Percentiles rank a stretch among this genome's conserved stretches.
These are phyloP conservation scores for Microstegium vimineum DNA, from an alignment of 176 grass and related monocot species.

Conservation along the genomic window DNA sequence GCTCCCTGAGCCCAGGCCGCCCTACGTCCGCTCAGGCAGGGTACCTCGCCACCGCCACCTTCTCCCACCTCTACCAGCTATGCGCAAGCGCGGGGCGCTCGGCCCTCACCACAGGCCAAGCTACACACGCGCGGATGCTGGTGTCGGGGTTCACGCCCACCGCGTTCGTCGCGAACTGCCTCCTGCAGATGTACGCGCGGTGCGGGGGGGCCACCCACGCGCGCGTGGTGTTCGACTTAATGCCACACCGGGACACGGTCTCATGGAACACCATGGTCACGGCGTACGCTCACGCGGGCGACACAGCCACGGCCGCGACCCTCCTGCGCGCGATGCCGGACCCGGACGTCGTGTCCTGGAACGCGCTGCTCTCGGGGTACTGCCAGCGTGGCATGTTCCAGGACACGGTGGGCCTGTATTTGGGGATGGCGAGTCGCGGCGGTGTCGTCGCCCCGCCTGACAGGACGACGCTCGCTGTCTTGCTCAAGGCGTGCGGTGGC, in stretches of 20 bases:
- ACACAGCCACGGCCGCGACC: neutral
- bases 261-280: constrained; percentile 82
- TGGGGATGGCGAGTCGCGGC: constrained; percentile 43
- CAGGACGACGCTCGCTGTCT: constrained; percentile 47
- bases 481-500: constrained; percentile 60
- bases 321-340: constrained; percentile 55
- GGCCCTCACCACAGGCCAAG: constrained; percentile 32
- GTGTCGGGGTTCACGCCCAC: constrained; percentile 59
- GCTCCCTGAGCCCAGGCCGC: neutral
- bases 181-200: constrained; percentile 64
- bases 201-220: constrained; percentile 39
- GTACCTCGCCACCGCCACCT: constrained; percentile 21
- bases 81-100: constrained; percentile 38
- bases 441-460: constrained; percentile 36
- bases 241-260: constrained; percentile 49
- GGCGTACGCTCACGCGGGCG: constrained; percentile 23
- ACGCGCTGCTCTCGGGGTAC: constrained; percentile 53
- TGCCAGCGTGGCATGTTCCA: constrained; percentile 27
- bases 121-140: constrained; percentile 60
- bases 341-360: constrained; percentile 73
- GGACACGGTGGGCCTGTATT: constrained; percentile 43
- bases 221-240: constrained; percentile 47
- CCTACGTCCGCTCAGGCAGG: neutral
- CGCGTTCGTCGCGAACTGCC: constrained; percentile 63
- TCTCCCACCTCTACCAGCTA: constrained; percentile 65